These are phyloP conservation scores for Hysterium pulicare DNA, from an alignment of 2,329 filamentous ascomycete genomes.

Conservation along the genomic window DNA sequence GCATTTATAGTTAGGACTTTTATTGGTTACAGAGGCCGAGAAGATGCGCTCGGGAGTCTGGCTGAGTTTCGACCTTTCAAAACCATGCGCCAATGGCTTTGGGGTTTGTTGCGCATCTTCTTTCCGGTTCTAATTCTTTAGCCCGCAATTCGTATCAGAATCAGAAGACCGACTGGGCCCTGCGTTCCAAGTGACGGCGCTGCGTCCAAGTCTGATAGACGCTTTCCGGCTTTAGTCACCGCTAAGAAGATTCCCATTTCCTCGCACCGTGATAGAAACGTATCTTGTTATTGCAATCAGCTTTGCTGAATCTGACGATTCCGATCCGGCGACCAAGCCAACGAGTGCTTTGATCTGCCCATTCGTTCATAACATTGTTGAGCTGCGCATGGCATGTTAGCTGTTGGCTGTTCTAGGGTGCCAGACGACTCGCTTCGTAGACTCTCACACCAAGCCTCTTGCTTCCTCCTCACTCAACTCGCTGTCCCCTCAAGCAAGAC, in stretches of 20 bases:
- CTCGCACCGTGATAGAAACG: constrained; percentile 10
- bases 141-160: constrained; percentile 9
- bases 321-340: neutral
- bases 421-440: constrained; percentile 2
- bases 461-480: constrained; percentile 6
- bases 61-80: constrained; percentile 23
- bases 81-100: constrained; percentile 20
- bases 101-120: constrained; percentile 15
- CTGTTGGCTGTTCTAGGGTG: constrained; percentile 16
- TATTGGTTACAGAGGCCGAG: constrained; percentile 27
- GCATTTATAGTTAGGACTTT: constrained; percentile 18
- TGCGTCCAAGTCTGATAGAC: constrained; percentile 1
- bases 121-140: constrained; percentile 15
- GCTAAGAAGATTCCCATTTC: constrained; percentile 17
- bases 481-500: no score
- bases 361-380: constrained; percentile 36
- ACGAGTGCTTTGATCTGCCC: constrained; percentile 11
- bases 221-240: neutral
- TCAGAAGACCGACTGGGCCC: constrained; percentile 5
- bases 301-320: neutral
- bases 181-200: neutral
- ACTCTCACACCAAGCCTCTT: constrained; percentile 3
- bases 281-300: neutral
- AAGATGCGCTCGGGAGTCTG: constrained; percentile 22
- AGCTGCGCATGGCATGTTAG: constrained; percentile 30